Evolutionary conservation across 106 monocot species (phyloP).

Genomic region (Vanilla planifolia): DNA sequence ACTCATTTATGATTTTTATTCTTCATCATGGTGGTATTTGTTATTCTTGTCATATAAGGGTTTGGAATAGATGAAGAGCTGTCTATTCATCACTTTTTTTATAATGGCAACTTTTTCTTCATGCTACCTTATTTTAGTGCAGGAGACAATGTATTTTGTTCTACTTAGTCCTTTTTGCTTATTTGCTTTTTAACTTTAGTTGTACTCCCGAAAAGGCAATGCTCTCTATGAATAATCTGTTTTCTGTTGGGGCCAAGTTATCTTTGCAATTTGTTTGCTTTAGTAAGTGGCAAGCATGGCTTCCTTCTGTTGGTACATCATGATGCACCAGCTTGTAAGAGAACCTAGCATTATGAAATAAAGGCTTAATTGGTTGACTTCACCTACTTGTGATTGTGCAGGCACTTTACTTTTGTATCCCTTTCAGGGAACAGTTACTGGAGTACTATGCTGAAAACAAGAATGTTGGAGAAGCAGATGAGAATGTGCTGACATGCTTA

Average conservation of each 20-base stretch:
- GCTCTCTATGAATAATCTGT: neutral
- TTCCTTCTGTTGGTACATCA: neutral
- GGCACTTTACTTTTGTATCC: conserved; percentile 80
- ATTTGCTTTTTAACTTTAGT: neutral
- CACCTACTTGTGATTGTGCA: conserved; percentile 15
- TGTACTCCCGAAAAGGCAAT: neutral
- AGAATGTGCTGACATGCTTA: conserved; percentile 75
- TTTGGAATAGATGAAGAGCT: neutral
- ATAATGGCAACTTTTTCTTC: neutral
- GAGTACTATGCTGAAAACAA: conserved; percentile 73
- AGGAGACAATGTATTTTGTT: neutral
- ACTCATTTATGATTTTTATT: no score
- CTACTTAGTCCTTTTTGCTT: neutral
- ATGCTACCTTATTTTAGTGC: neutral
- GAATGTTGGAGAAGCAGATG: conserved; percentile 50
- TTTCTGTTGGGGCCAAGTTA: neutral
- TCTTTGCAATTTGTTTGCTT: neutral
- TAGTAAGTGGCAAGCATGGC: neutral
- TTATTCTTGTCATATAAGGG: no score
- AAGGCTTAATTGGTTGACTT: neutral
- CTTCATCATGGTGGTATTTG: no score
- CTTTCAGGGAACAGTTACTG: conserved; percentile 65
- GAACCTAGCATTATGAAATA: neutral
- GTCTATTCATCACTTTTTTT: neutral
- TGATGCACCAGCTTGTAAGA: neutral